phyloP scores from a whole-genome alignment of 2,329 filamentous ascomycete genomes.

The Hypoxylon sp. region DNA sequence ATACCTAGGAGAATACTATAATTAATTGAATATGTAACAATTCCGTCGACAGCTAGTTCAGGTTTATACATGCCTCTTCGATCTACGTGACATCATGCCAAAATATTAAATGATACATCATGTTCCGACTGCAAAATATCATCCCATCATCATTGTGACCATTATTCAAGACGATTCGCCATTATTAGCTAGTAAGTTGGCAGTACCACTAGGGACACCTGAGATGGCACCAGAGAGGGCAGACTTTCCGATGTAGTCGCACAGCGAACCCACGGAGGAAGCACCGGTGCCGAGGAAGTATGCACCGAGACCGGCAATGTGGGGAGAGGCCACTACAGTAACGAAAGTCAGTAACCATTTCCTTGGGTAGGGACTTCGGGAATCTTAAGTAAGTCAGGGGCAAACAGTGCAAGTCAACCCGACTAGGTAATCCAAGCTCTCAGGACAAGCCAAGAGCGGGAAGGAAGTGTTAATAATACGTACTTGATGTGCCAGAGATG shows the following conservation, averaged over 20 bases:
- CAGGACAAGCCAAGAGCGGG: neutral
- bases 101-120: slow-evolving; percentile 5
- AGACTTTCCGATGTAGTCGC: slow-evolving; percentile 56
- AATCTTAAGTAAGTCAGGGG: neutral
- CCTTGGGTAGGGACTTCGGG: neutral
- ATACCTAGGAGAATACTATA: neutral
- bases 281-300: slow-evolving; percentile 65
- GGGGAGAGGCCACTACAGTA: slow-evolving; percentile 64
- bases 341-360: neutral
- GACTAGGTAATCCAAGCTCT: neutral
- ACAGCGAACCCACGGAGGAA: slow-evolving; percentile 56
- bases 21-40: neutral
- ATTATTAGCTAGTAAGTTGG: slow-evolving; percentile 54
- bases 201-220: slow-evolving; percentile 51
- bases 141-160: neutral
- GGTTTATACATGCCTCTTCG: slow-evolving; percentile 9
- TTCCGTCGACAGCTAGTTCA: neutral
- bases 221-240: slow-evolving; percentile 57
- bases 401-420: neutral
- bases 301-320: slow-evolving; percentile 70
- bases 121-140: neutral
- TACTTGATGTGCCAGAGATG: slow-evolving; percentile 68
- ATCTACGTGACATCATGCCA: neutral
- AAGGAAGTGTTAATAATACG: neutral
- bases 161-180: slow-evolving; percentile 36